phyloP scores from a whole-genome alignment of 352 stramenopile genomes.

The Globisporangium cylindrosporum region DNA sequence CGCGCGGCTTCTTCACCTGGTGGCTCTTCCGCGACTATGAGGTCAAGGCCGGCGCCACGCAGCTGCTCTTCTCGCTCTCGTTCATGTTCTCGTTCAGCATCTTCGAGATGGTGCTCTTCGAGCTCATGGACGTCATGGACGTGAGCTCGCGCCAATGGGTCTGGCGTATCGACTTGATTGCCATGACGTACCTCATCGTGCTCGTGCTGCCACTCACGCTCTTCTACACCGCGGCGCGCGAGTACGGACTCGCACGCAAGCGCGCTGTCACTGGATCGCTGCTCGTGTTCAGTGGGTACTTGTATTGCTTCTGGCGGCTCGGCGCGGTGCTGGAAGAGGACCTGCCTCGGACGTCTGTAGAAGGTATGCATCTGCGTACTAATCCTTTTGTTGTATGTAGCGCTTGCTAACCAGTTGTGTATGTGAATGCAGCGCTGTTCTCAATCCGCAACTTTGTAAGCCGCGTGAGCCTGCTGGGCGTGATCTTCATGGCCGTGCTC shows the following conservation, averaged over 20 bases:
- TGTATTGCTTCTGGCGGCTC: constrained; percentile 77
- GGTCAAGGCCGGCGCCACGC: constrained; percentile 50
- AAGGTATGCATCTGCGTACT: constrained; percentile 27
- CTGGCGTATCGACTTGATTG: constrained; percentile 73
- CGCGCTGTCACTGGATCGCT: constrained; percentile 25
- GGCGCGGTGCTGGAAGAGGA: constrained; percentile 52
- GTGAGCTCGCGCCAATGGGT: constrained; percentile 67
- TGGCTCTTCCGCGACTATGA: constrained; percentile 87
- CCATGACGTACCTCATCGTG: constrained; percentile 74
- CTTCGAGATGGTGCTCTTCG: constrained; percentile 81
- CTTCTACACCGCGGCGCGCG: constrained; percentile 69
- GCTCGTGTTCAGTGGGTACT: constrained; percentile 41
- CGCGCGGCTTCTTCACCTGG: constrained; percentile 78
- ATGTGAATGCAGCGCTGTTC: constrained; percentile 42
- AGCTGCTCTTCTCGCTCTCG: constrained; percentile 68
- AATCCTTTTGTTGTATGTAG: not conserved
- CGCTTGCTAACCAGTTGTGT: constrained; percentile 4
- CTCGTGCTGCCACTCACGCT: constrained; percentile 72
- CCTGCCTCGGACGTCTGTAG: constrained; percentile 35
- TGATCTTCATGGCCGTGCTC: constrained; percentile 81
- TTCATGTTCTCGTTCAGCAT: constrained; percentile 80
- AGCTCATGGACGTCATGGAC: constrained; percentile 68
- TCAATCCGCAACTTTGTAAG: constrained; percentile 83
- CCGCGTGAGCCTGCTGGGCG: constrained; percentile 72
- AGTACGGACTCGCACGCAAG: constrained; percentile 41